Percentiles rank a stretch among this genome's conserved stretches.
Conservation (phyloP, 2,329 filamentous ascomycete genomes). For the Cucurbitaria berberidis region DNA sequence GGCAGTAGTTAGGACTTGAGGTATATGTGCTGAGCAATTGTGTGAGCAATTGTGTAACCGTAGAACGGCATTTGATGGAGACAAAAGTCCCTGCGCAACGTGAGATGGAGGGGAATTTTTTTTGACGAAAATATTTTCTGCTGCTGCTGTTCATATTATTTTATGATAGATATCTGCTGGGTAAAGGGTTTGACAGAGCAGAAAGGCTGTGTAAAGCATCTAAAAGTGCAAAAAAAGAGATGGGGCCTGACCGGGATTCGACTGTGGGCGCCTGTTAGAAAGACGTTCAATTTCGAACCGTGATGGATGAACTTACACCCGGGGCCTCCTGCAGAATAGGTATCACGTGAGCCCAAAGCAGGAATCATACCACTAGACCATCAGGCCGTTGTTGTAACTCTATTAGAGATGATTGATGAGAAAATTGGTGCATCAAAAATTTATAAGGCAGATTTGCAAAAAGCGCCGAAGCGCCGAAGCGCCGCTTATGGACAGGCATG, state of each 20-base stretch:
- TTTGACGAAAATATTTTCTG: no score
- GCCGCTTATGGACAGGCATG: no score
- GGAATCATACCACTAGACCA: constrained; percentile 38
- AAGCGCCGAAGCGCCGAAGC: no score
- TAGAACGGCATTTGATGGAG: not conserved
- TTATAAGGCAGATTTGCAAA: no score
- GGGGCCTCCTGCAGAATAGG: constrained; percentile 38
- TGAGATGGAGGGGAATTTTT: no score
- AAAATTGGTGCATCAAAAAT: not conserved
- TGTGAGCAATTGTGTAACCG: not conserved
- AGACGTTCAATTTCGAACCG: constrained; percentile 10
- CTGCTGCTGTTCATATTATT: no score
- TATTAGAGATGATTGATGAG: not conserved
- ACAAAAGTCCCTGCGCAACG: no score
- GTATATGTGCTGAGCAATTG: no score
- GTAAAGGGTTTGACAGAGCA: no score
- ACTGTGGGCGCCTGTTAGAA: constrained; percentile 24
- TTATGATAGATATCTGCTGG: no score
- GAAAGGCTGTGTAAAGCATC: no score
- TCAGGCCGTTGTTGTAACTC: constrained; percentile 2
- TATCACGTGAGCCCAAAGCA: constrained; percentile 21
- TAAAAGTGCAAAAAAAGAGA: constrained; percentile 14
- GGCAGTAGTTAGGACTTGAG: no score
- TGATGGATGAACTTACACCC: constrained; percentile 31
- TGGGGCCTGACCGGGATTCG: constrained; percentile 39